These are phyloP conservation scores for Populus tremula DNA, from an alignment of 345 rosid species.

Conservation along the genomic window DNA sequence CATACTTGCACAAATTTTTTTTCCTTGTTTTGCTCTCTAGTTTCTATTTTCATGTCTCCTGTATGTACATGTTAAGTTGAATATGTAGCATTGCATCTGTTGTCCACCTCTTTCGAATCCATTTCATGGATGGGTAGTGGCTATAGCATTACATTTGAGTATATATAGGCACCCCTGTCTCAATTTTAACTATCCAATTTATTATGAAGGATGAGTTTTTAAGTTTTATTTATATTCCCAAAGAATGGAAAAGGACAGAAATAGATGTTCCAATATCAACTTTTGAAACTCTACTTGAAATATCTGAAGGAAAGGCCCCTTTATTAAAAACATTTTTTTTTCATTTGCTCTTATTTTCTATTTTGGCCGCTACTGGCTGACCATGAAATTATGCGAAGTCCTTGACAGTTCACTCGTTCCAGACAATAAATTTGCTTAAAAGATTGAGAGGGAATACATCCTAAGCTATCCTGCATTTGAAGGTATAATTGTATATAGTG, in stretches of 20 bases:
- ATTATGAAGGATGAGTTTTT: neutral
- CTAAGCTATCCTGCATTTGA: neutral
- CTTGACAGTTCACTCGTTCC: neutral
- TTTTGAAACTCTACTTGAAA: neutral
- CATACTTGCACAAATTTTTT: conserved; percentile 12
- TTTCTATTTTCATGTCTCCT: neutral
- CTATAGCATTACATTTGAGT: neutral
- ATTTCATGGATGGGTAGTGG: neutral
- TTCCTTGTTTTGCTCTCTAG: neutral
- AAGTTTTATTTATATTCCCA: neutral
- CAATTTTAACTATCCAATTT: neutral
- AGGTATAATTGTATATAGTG: neutral
- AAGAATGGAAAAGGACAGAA: neutral
- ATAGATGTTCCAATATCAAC: neutral
- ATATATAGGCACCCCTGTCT: neutral
- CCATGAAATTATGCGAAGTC: neutral
- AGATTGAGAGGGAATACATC: neutral
- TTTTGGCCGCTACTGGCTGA: neutral
- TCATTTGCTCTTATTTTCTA: no score
- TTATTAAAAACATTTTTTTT: neutral
- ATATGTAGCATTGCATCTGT: neutral
- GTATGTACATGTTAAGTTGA: neutral
- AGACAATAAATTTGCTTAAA: neutral
- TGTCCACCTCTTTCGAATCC: neutral
- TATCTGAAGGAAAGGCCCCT: neutral